Evolutionary conservation across 441 rosid species (phyloP).

Genomic region (Erodium chrysanthum): DNA sequence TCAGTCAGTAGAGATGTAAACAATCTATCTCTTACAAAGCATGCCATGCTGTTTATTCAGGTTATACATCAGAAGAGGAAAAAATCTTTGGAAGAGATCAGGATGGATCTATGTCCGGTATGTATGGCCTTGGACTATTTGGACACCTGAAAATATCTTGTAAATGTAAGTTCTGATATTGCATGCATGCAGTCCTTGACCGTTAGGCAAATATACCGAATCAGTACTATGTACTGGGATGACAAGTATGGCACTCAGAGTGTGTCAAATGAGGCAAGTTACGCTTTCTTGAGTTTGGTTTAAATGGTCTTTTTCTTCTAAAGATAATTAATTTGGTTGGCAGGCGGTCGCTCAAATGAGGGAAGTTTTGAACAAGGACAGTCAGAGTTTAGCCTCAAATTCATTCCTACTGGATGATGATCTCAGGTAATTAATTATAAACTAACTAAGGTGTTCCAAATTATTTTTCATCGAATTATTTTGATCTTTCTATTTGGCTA

Average conservation of each 20-base stretch:
- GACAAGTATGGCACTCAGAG: slow-evolving; percentile 97
- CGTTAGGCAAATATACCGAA: slow-evolving; percentile 88
- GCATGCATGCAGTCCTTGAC: slow-evolving; percentile 58
- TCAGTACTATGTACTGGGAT: slow-evolving; percentile 98
- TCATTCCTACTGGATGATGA: slow-evolving; percentile 93
- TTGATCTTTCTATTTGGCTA: neutral
- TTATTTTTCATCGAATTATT: too few relatives aligned
- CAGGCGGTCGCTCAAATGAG: slow-evolving; percentile 93
- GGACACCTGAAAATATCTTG: neutral
- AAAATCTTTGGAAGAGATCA: slow-evolving; percentile 81
- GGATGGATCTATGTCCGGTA: slow-evolving; percentile 75
- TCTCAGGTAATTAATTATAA: slow-evolving; percentile 55
- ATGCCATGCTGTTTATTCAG: slow-evolving; percentile 30
- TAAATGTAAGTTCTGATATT: neutral
- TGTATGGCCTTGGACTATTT: slow-evolving; percentile 31
- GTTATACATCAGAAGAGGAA: slow-evolving; percentile 96
- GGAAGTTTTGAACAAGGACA: slow-evolving; percentile 73
- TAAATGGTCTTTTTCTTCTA: slow-evolving; percentile 11
- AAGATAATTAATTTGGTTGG: slow-evolving; percentile 2
- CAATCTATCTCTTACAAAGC: slow-evolving; percentile 4
- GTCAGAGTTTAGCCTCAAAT: slow-evolving; percentile 64
- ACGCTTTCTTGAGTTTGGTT: slow-evolving; percentile 3
- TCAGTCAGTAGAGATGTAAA: neutral
- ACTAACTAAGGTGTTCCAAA: too few relatives aligned
- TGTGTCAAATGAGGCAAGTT: slow-evolving; percentile 81